Evolutionary conservation across 768 basidiomycete genomes (phyloP), one percentile per base, ranked within the genome.

Genomic region (Megacollybia marginata): DNA sequence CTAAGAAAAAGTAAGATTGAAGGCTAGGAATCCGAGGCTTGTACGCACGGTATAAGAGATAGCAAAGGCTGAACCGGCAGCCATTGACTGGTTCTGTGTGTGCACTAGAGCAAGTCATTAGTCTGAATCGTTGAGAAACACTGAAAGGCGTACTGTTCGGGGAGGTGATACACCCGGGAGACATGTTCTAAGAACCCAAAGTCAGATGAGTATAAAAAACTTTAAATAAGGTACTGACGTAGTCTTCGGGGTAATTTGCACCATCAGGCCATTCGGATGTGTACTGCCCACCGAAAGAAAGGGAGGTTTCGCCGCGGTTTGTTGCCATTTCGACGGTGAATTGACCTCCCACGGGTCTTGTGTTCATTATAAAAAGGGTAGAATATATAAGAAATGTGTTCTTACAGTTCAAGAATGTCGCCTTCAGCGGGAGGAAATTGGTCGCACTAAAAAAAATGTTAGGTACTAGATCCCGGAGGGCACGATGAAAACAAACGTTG

Each of bases 41-140:
- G 23, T 35, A 52, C 61, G 18, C 44, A 76, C 76, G 46, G 69
- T 57, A 55, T 80, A 80, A 15, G 77, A 69, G 49, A 80, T 80
- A 13, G 76, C 77, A 51, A 80, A 78, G 6, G 73, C 77, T 33
- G 76, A 76, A 2, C 78, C 78, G 43, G 78, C 75, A 42, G 76
- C 75, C 63, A 65, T 72, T 7, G 70, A 63, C 48, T 73, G 61
- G 53, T 78, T 77, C 52, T 76, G 74, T 3, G 76, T 67, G 57
- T 80, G 78, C 59, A 80, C 78, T 79, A 36, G 9, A 5, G 9
- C 38, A 10, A 15, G 23, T 28, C 23, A 28, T 28, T 28, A 28
- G 23, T 28, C 49, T 51, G 10, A 52, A 49, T 32, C 15, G 36
- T 16, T 2, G 12, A 34, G 44, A 46, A 18, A 35, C 18, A 23